Evolutionary conservation across 805 yeast species (phyloP), one percentile per base, ranked within the genome.

Genomic region (Candida fluviatilis): DNA sequence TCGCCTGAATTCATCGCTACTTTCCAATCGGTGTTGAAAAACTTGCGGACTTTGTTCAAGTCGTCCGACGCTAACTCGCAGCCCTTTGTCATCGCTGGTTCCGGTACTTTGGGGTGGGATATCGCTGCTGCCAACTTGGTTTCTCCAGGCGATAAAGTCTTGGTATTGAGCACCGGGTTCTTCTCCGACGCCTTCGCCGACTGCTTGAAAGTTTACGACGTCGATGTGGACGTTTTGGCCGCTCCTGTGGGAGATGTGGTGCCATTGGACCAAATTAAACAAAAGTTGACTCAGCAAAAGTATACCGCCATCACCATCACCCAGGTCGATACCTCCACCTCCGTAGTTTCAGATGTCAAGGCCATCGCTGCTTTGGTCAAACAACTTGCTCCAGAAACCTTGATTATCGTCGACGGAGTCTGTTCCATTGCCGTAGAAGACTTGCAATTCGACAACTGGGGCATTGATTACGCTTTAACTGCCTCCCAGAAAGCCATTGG

Each of bases 61-160:
- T 80, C 91, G 19, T 66, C 78, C 18, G 78, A 75, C 51, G 60
- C 76, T 11, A 44, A 41, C 11, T 76, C 93, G 26, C 96, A 87
- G 66, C 87, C 90, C 5, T 72, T 85, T 43, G 85, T 91, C 12
- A 57, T 91, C 40, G 74, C 93, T 3, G 98, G 97, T 31, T 83
- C 95, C 2, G 98, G 98, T 41, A 88, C 97, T 15, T 72, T 90
- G 30, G 98, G 98, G 26, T 90, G 96, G 96, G 98, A 90, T 55
- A 68, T 90, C 45, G 82, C 78, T 30, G 95, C 83, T 18, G 74
- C 95, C 24, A 90, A 91, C 64, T 70, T 89, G 48, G 54, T 87
- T 38, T 48, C 43, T 13, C 69, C 74, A 2, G 81, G 79, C 39
- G 95, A 89, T 41, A 73, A 78, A 33, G 91, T 79, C 5, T 74